Base-by-base conservation (phyloP, 2,329 filamentous ascomycete genomes). In the Fusarium concolor region DNA sequence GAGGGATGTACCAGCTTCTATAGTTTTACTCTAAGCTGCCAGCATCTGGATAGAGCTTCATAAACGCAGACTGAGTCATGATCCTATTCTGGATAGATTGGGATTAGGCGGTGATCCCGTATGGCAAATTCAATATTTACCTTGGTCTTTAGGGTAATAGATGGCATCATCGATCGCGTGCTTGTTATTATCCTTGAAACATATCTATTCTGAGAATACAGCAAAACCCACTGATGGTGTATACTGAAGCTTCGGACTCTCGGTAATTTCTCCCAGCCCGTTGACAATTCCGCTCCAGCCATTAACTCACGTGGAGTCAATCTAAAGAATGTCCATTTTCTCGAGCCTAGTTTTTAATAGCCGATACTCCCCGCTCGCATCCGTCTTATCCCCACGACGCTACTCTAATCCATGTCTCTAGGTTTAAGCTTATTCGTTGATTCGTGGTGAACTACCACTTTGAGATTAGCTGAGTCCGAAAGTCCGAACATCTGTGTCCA, bases 371-470 rank as follows among this genome's bases (percentile, higher is more conserved):
- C 28, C 14, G 14, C 35, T 52, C 39, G 14, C 28, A 17, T 4
- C 53, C 20, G 20, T 39, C 17, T 52, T 56, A 41, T 56, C 26
- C 22, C 53, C 28, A 11, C 11, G 5, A 18, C 28, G 18, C 44
- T 46, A 46, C 28, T 33, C 18, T 20, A 31, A 41, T 11, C 26
- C 10, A 41, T 6, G n/a, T 10, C 47, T 22, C n/a, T 26, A 15
- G 6, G 39, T 28, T 58, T 55, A 58, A 58, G 49, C 35, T 59
- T 47, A 59, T 56, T 59, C 51, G 56, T 15, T 41, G 33, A 10
- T 3, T 59, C 51, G 33, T 31, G 20, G 31, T 41, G 6, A 38
- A 24, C 20, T 59, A 15, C 35, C 35, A 4, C 22, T 17, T 22
- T 29, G 9, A 18, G 56, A 47, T n/a, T 59, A 47, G 51, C 15